Percentiles rank a stretch among this genome's conserved stretches.
Evolutionary conservation across 1,284 basidiomycete genomes (phyloP).

Genomic region (Calocybe gambosa): DNA sequence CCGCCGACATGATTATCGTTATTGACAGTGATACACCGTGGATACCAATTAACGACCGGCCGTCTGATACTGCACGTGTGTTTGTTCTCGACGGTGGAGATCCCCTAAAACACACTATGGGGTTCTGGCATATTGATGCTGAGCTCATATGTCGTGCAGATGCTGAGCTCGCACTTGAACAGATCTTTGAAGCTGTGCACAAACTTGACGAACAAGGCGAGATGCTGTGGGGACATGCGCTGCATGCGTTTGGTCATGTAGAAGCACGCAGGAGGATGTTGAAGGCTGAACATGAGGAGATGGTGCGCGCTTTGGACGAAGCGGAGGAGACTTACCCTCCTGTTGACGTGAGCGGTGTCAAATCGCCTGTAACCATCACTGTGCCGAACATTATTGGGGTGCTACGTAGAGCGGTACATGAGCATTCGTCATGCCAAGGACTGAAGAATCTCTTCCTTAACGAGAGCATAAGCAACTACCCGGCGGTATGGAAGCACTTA

Average conservation of each 20-base stretch:
- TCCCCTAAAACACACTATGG: conserved; percentile 48
- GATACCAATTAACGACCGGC: conserved; percentile 47
- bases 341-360: neutral
- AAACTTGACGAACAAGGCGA: conserved; percentile 17
- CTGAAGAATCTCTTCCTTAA: conserved; percentile 48
- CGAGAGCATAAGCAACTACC: conserved; percentile 57
- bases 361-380: conserved; percentile 25
- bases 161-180: conserved; percentile 43
- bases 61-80: conserved; percentile 37
- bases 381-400: conserved; percentile 43
- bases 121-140: conserved; percentile 51
- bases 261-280: conserved; percentile 17
- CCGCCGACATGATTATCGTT: conserved; percentile 57
- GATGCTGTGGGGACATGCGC: conserved; percentile 14
- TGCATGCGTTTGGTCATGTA: conserved; percentile 12
- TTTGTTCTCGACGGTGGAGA: conserved; percentile 61
- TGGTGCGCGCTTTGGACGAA: conserved; percentile 19
- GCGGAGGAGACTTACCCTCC: conserved; percentile 20
- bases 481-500: conserved; percentile 49
- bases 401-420: conserved; percentile 37
- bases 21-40: conserved; percentile 63
- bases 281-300: conserved; percentile 20
- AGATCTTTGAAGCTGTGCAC: conserved; percentile 35
- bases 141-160: conserved; percentile 55
- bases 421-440: conserved; percentile 29